These are phyloP conservation scores for Fistulinella prunicolor DNA, from an alignment of 768 basidiomycete genomes.

Conservation along the genomic window DNA sequence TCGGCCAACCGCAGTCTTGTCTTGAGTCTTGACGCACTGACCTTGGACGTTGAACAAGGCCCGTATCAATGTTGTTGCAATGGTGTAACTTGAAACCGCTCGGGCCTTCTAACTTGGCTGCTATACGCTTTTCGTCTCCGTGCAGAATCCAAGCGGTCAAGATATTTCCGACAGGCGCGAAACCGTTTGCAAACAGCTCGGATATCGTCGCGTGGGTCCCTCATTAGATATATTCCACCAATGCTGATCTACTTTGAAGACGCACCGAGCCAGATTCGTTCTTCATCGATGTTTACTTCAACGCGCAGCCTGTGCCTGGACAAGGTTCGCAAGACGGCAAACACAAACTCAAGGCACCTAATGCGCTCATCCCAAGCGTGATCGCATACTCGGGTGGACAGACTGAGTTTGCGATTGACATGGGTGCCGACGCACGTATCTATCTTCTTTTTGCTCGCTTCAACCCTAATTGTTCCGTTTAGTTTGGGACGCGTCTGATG, in stretches of 20 bases:
- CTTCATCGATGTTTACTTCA: conserved; percentile 73
- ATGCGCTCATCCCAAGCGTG: conserved; percentile 68
- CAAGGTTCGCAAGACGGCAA: conserved; percentile 40
- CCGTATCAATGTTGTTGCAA: conserved; percentile 51
- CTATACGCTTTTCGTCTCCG: conserved; percentile 66
- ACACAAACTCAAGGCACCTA: conserved; percentile 61
- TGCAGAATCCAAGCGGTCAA: conserved; percentile 65
- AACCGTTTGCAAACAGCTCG: conserved; percentile 58
- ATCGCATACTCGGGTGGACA: conserved; percentile 71
- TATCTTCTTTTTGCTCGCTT: background rate
- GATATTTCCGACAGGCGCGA: conserved; percentile 64
- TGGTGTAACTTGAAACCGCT: conserved; percentile 65
- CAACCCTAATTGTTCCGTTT: conserved; percentile 7
- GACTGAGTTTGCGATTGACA: conserved; percentile 63
- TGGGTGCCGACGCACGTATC: conserved; percentile 61
- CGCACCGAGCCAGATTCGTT: conserved; percentile 71
- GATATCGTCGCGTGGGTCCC: conserved; percentile 60
- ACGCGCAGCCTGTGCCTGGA: conserved; percentile 52
- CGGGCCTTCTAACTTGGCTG: conserved; percentile 56
- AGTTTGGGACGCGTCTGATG: conserved; percentile 77
- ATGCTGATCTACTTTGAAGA: conserved; percentile 35
- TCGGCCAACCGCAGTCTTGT: too few species aligned
- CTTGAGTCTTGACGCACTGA: too few species aligned
- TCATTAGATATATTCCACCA: background rate
- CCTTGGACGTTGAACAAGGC: background rate